Base-by-base conservation (phyloP, 2,329 filamentous ascomycete species). In the Aspergillus sp. region DNA sequence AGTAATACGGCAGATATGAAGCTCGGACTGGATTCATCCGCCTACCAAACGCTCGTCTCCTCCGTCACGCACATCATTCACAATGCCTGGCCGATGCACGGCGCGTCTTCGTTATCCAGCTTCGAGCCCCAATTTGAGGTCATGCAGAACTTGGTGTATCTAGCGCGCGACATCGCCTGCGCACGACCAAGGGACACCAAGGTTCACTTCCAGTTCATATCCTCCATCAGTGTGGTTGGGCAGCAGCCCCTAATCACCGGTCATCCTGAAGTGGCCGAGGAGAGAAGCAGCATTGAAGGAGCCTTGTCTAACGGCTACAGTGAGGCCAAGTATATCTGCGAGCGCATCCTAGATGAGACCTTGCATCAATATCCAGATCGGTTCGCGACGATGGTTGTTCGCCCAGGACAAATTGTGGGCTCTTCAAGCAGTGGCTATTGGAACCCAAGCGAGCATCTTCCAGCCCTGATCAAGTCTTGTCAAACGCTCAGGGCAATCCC, bases 401-500 rank as follows among this genome's bases (percentile, higher is more conserved):
- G 81, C 0, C 66, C 75, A 0, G 82, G 78, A 0, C 82, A 84
- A 60, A 78, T 84, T 38, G 70, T 80, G 1, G 82, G 82, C 0
- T 78, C 75, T 0, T 73, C 59, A 3, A 68, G 51, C 0, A 81
- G 66, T 49, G 81, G 80, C 0, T 77, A 76, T 58, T 84, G 81
- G 82, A 84, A 83, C 55, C 65, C 73, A 0, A 68, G 71, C 24
- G 79, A 83, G 58, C 78, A 82, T 54, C 65, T 82, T 11, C 59
- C 69, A 0, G 79, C 80, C 54, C 51, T 83, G 19, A 60, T 81
- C 47, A 81, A 81, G 61, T 78, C 75, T 0, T 73, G 75, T 0
- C 77, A 82, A 55, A 74, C 73, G 0, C 54, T 82, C 0, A 63
- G 65, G 0, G 68, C 62, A 0, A 57, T 78, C 8, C 79, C 79